Conservation (phyloP, 2,329 filamentous ascomycete species). For the Teratosphaeria epicoccoides region DNA sequence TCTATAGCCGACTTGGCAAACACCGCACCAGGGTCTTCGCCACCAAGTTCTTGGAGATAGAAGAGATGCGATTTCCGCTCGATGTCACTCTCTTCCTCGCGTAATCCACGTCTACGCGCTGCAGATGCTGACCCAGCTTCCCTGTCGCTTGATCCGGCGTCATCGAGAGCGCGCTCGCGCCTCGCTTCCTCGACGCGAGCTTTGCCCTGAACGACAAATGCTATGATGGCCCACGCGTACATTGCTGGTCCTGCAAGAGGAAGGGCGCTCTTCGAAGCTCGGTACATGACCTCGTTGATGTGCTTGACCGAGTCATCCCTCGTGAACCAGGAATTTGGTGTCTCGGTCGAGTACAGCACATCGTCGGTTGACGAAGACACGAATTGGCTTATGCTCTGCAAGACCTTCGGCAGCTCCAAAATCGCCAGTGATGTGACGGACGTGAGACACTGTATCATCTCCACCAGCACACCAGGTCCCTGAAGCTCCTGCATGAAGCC, state of each 20-base stretch:
- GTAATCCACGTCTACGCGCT: constrained; percentile 2
- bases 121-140: constrained; percentile 1
- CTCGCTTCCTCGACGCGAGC: constrained; percentile 20
- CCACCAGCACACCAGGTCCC: constrained; percentile 23
- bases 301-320: constrained; percentile 59
- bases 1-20: constrained; percentile 40
- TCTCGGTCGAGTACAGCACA: constrained; percentile 15
- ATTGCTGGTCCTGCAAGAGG: constrained; percentile 60
- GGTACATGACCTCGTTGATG: constrained; percentile 60
- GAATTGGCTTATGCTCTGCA: constrained; percentile 9
- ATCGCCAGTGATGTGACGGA: constrained; percentile 61
- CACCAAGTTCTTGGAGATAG: constrained; percentile 16
- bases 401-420: constrained; percentile 56
- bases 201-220: constrained; percentile 51
- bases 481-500: constrained; percentile 58
- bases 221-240: constrained; percentile 71
- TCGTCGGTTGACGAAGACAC: constrained; percentile 32
- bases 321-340: constrained; percentile 51
- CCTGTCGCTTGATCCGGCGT: constrained; percentile 10
- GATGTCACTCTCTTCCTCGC: constrained; percentile 6
- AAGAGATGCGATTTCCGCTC: constrained; percentile 18
- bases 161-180: neutral
- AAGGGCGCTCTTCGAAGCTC: constrained; percentile 46
- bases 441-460: constrained; percentile 58
- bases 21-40: constrained; percentile 38